phyloP scores from a whole-genome alignment of 1,139 yeast species.

The Blastobotrys illinoisensis region DNA sequence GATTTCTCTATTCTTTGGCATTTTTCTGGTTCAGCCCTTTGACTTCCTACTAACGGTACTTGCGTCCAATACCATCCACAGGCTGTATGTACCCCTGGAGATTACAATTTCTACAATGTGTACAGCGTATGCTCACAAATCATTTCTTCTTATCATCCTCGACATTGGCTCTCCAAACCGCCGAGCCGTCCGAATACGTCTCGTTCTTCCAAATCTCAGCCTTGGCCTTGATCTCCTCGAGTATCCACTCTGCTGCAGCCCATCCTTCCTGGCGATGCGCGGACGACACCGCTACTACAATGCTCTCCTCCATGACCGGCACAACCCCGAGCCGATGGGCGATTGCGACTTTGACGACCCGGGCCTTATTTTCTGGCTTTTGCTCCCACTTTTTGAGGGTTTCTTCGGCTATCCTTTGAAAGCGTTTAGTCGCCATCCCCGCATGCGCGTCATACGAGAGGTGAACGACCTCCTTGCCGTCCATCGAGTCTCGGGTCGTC shows the following conservation, averaged over 20 bases:
- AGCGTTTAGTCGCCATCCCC: constrained; percentile 37
- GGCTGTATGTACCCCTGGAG: no score
- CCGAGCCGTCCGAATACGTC: constrained; percentile 36
- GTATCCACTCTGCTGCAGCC: constrained; percentile 40
- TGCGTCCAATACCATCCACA: no score
- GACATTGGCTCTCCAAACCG: constrained; percentile 37
- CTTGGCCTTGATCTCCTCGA: constrained; percentile 39
- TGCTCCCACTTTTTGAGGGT: constrained; percentile 29
- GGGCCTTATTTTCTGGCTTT: constrained; percentile 19
- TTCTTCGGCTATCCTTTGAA: constrained; percentile 32
- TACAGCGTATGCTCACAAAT: neutral
- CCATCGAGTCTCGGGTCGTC: constrained; percentile 42
- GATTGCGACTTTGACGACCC: constrained; percentile 34
- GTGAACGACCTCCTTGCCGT: constrained; percentile 35
- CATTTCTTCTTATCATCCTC: neutral
- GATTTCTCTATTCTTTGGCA: no score
- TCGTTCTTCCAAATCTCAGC: constrained; percentile 49
- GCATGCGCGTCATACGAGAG: constrained; percentile 42
- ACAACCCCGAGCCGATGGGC: constrained; percentile 43
- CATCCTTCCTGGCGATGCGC: constrained; percentile 46
- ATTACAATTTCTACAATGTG: no score
- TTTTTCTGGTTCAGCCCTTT: no score
- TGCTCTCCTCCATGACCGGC: constrained; percentile 43
- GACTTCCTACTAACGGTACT: no score
- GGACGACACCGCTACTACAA: constrained; percentile 41